Base-by-base conservation (phyloP, 495 filamentous ascomycete species). In the Letharia columbiana region DNA sequence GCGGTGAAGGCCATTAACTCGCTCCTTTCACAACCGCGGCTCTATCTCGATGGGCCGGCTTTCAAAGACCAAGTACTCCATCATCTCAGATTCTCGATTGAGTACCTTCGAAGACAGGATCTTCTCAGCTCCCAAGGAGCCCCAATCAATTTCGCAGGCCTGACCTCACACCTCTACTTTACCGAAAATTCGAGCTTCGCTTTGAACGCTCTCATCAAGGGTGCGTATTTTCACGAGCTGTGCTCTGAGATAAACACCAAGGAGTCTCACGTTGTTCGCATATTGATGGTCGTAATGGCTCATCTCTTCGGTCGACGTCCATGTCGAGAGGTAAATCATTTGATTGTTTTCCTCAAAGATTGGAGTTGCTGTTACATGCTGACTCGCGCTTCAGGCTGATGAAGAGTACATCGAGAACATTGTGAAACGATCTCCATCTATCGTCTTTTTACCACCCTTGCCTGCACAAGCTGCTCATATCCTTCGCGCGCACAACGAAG, bases 51-150 rank as follows among this genome's bases (percentile, higher is more conserved):
- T 44, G 87, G 87, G 0, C 74, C 81, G 6, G 78, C 81, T 44
- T 81, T 80, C 58, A 85, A 85, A 66, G 82, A 84, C 64, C 84
- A 87, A 13, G 83, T 91, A 0, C 78, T 89, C 1, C 89, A 92
- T 68, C 88, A 91, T 71, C 73, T 92, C 11, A 79, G 89, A 15
- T 92, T 91, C 67, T 91, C 89, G 0, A 89, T 92, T 54, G 89
- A 92, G 65, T 92, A 91, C 68, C 82, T 91, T 10, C 82, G 88
- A 40, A 77, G 88, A 17, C 86, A 91, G 67, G 72, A 81, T 41
- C 81, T 92, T 1, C 77, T 92, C 33, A 83, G 80, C 31, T 65
- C 77, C 13, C 70, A 71, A 13, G 89, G 89, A 33, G 78, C 72
- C 18, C 88, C 89, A 0, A 73, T 89, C 23, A 89, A 91, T 69